Conservation (phyloP, 2,329 filamentous ascomycete species). For the Exophiala spinifera region DNA sequence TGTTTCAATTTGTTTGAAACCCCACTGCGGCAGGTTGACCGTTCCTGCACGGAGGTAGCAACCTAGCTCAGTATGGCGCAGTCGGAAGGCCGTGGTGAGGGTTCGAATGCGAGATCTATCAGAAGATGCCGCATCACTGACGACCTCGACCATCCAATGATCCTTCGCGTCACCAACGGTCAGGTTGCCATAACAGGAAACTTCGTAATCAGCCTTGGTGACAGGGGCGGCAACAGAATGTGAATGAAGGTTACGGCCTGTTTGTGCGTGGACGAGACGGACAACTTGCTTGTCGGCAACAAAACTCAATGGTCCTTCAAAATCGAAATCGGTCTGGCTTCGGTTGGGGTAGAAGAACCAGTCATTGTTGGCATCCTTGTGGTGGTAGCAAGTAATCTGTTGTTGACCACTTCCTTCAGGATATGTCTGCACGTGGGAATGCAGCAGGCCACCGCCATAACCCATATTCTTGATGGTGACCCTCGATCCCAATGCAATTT, state of each 20-base stretch:
- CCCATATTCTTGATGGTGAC: slow-evolving; percentile 99
- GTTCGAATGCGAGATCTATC: slow-evolving; percentile 85
- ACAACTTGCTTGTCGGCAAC: slow-evolving; percentile 74
- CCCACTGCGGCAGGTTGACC: slow-evolving; percentile 96
- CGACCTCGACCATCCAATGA: slow-evolving; percentile 91
- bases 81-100: slow-evolving; percentile 86
- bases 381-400: slow-evolving; percentile 98
- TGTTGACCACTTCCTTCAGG: slow-evolving; percentile 61
- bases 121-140: slow-evolving; percentile 81
- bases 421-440: slow-evolving; percentile 30
- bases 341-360: slow-evolving; percentile 99
- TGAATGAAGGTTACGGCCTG: slow-evolving; percentile 94
- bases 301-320: slow-evolving; percentile 67
- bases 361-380: slow-evolving; percentile 99
- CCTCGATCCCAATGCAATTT: slow-evolving; percentile 83
- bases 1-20: slow-evolving; percentile 99
- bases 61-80: slow-evolving; percentile 75
- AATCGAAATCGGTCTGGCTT: slow-evolving; percentile 66
- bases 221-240: slow-evolving; percentile 86
- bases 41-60: slow-evolving; percentile 96
- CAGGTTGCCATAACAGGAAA: slow-evolving; percentile 92
- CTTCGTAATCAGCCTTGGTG: slow-evolving; percentile 85
- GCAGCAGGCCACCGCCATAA: slow-evolving; percentile 82
- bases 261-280: slow-evolving; percentile 89
- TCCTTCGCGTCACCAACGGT: slow-evolving; percentile 97